phyloP scores from a whole-genome alignment of 2,329 filamentous ascomycete species.

The Pseudogymnoascus sp. region DNA sequence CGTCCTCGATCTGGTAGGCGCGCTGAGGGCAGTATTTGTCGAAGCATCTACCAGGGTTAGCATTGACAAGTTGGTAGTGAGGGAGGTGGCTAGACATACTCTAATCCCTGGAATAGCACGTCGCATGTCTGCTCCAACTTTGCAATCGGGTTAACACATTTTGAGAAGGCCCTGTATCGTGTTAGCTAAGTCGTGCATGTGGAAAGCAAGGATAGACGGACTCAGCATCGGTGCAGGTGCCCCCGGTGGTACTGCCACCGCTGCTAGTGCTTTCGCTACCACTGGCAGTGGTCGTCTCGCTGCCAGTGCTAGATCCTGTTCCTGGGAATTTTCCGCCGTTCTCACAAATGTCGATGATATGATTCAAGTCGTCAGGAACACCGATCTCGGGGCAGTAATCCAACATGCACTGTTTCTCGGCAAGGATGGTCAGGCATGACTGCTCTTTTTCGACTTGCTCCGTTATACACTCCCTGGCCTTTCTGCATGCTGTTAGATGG shows the following conservation, averaged over 20 bases:
- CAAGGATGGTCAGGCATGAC: neutral
- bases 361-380: neutral
- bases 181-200: neutral
- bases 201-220: neutral
- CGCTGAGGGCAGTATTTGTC: neutral
- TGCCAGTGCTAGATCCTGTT: neutral
- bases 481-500: neutral
- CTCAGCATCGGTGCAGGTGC: neutral
- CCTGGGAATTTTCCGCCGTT: neutral
- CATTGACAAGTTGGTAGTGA: neutral
- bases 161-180: neutral
- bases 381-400: neutral
- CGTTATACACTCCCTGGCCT: neutral
- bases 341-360: neutral
- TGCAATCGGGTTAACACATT: neutral
- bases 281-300: neutral
- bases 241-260: neutral
- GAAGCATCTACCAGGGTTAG: neutral
- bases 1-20: neutral
- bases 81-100: neutral
- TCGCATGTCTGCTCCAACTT: neutral
- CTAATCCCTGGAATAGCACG: neutral
- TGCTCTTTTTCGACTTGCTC: neutral
- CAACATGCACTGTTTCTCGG: neutral
- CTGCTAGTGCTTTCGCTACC: neutral